These are phyloP conservation scores for Trichophyton schoenleinii DNA, from an alignment of 2,329 filamentous ascomycete genomes.

Conservation along the genomic window DNA sequence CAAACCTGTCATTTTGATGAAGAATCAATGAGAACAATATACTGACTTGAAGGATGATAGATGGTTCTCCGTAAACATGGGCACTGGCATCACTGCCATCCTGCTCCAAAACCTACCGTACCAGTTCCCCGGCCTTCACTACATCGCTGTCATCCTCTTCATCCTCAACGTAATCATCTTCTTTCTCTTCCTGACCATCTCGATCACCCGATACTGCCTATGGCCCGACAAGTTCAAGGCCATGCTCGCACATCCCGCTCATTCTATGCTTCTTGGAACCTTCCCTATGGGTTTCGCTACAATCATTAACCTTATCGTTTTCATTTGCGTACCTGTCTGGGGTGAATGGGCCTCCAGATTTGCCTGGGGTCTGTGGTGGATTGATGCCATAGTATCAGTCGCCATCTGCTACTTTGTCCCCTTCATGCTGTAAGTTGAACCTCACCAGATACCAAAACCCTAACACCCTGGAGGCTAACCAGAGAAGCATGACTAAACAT, in stretches of 20 bases:
- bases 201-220: slow-evolving; percentile 45
- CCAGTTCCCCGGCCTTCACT: slow-evolving; percentile 45
- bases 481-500: slow-evolving; percentile 10
- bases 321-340: slow-evolving; percentile 45
- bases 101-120: slow-evolving; percentile 52
- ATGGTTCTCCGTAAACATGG: slow-evolving; percentile 53
- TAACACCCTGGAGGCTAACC: neutral
- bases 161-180: slow-evolving; percentile 49
- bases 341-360: slow-evolving; percentile 39
- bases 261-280: slow-evolving; percentile 53
- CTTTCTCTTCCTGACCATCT: slow-evolving; percentile 41
- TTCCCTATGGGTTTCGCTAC: slow-evolving; percentile 55
- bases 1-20: too few species aligned
- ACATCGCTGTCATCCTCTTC: slow-evolving; percentile 50
- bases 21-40: too few species aligned
- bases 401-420: slow-evolving; percentile 35
- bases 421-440: slow-evolving; percentile 41
- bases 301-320: slow-evolving; percentile 50
- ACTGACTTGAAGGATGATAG: neutral
- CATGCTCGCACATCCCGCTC: slow-evolving; percentile 52
- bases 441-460: neutral
- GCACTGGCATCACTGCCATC: slow-evolving; percentile 54
- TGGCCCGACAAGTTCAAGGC: slow-evolving; percentile 52
- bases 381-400: slow-evolving; percentile 36
- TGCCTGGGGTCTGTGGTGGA: slow-evolving; percentile 40